Evolutionary conservation across 805 yeast genomes (phyloP), one percentile per base, ranked within the genome.

Genomic region (Torulaspora delbrueckii): DNA sequence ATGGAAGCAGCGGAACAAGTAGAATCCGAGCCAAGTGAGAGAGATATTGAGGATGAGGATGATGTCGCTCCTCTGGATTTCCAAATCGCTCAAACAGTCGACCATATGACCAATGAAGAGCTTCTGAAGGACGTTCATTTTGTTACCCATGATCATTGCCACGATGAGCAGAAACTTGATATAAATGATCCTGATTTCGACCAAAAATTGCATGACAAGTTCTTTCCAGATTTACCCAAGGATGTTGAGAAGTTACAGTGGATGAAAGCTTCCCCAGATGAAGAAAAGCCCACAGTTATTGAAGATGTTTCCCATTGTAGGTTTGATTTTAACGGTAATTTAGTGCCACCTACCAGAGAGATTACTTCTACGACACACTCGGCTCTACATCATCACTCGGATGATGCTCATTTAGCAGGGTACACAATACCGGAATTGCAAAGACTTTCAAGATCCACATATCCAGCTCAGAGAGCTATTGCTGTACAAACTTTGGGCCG

Each of bases 351-450:
- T 5, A 64, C 72, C 0, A 72, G 79, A 40, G 70, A 79, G 25
- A 63, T 68, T 12, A 47, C 67, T 1, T 64, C 78, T 5, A 79
- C 84, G 2, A 73, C 82, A 0, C 69, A 73, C 32, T 60, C 76
- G 32, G 99, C 96, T 0, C 74, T 93, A 22, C 96, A 88, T 58
- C 98, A 93, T 62, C 99, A 93, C 65, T 76, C 96, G 0, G 87
- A 84, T 8, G 81, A 84, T 39, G 96, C 98, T 0, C 81, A 82
- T 37, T 71, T 90, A 42, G 96, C 98, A 0, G 99, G 99, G 0
- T 93, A 93, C 63, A 90, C 97, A 0, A 62, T 93, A 19, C 72
- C 78, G 0, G 99, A 93, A 61, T 71, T 93, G 42, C 83, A 84
- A 1, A 93, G 84, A 54, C 73, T 87, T 39, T 69, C 89, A 4